Evolutionary conservation across 23 red algal species (phyloP), one percentile per base, ranked within the genome.

Genomic region (Gracilaria domingensis): DNA sequence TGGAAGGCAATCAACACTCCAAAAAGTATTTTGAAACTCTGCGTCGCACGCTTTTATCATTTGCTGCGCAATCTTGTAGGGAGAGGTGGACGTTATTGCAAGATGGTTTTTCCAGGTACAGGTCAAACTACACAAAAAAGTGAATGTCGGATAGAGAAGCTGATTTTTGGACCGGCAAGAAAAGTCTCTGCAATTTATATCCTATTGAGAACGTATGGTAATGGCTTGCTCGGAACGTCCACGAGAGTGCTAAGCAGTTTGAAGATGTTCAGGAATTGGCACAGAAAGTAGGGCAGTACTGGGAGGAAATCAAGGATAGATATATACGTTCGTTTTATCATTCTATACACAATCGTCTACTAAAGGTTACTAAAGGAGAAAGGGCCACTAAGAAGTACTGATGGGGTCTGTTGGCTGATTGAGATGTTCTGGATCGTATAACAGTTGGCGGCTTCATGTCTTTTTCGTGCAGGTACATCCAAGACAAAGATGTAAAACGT

Each of bases 191-290:
- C 1, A 35, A 73, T 24, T 16, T 54, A 24, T 49, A 2, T 36
- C 11, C 35, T 1, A 79, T 79, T 40, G 74, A 79, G 16, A 79
- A 79, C 18, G 20, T 79, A 30, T 79, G 74, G 74, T 36, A 36
- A 3, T 20, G 48, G 4, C 35, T 79, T 13, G 74, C 74, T 14
- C 14, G 74, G 26, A 47, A 9, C 25, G 2, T 55, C 14, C 18
- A 55, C 18, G 51, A 55, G 51, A 18, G 51, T 18, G 51, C 9
- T 17, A 20, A 17, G 6, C 51, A 55, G 14, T 55, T 55, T 55
- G 51, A 8, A 14, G 18, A 20, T 18, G 14, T 55, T 2, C 9
- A 55, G 17, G 51, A 14, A 7, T 16, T 55, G 9, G 62, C 62
- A 17, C 32, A 30, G 33, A 36, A 29, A 25, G 26, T 67, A 1